Conservation (phyloP, 257 asterid species). For the Solanum boliviense region DNA sequence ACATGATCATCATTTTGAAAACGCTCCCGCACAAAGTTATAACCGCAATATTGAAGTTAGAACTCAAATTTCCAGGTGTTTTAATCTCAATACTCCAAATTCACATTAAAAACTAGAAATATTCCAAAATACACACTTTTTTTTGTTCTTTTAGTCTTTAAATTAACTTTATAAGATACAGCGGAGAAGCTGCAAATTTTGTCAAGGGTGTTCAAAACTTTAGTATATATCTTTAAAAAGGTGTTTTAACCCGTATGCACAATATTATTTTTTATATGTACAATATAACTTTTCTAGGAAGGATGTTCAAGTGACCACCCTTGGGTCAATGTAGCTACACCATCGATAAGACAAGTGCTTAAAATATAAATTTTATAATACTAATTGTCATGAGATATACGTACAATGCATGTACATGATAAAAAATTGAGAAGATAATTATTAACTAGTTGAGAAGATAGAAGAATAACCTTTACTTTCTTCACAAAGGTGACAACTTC, state of each 20-base stretch:
- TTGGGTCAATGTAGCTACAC: neutral
- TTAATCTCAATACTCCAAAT: neutral
- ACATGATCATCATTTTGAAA: constrained; percentile 76
- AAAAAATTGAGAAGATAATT: too few relatives aligned
- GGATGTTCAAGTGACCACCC: neutral
- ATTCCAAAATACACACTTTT: neutral
- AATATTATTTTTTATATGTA: neutral
- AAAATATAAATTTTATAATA: too few relatives aligned
- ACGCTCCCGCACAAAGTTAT: constrained; percentile 50
- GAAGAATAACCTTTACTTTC: neutral
- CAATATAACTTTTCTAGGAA: neutral
- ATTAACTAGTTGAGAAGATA: neutral
- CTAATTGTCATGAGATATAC: neutral
- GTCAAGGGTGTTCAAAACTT: too few relatives aligned
- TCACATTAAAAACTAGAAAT: neutral
- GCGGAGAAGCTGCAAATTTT: too few relatives aligned
- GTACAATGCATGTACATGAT: neutral
- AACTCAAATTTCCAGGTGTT: neutral
- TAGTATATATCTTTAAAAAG: too few relatives aligned
- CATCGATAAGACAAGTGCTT: neutral
- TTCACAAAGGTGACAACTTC: neutral
- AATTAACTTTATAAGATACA: neutral
- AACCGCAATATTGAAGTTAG: neutral
- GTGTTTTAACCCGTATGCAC: neutral
- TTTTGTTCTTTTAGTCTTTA: neutral